Conservation (phyloP, 2,329 filamentous ascomycete genomes). For the Talaromyces sp. region DNA sequence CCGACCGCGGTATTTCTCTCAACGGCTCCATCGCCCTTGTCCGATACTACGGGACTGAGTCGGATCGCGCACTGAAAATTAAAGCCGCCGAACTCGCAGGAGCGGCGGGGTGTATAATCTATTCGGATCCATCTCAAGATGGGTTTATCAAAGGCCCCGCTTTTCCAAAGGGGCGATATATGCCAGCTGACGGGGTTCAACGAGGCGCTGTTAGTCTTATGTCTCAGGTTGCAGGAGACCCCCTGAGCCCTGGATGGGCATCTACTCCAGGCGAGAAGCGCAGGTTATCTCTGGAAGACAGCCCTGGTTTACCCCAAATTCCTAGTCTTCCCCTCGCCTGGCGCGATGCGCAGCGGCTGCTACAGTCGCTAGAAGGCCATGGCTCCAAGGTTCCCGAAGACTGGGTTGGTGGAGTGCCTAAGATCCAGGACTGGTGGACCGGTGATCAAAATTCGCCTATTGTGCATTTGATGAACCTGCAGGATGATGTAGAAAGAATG, state of each 20-base stretch:
- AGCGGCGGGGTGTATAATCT: conserved; percentile 84
- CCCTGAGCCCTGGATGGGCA: conserved; percentile 86
- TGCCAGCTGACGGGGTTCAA: conserved; percentile 81
- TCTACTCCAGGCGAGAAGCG: conserved; percentile 53
- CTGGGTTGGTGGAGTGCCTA: conserved; percentile 78
- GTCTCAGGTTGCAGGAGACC: conserved; percentile 84
- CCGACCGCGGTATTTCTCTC: conserved; percentile 71
- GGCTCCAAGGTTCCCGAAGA: conserved; percentile 68
- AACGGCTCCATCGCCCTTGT: conserved; percentile 83
- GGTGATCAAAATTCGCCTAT: conserved; percentile 74
- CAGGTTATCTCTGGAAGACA: conserved; percentile 70
- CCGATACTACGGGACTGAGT: conserved; percentile 74
- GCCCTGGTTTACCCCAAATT: conserved; percentile 74
- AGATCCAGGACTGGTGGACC: conserved; percentile 80
- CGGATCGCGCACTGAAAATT: conserved; percentile 77
- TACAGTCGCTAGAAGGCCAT: conserved; percentile 74
- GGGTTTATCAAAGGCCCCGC: conserved; percentile 73
- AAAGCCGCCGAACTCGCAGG: conserved; percentile 87
- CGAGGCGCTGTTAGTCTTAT: conserved; percentile 78
- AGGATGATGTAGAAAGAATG: conserved; percentile 80
- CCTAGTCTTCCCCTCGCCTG: conserved; percentile 88
- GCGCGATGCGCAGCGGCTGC: conserved; percentile 80
- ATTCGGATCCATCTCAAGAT: conserved; percentile 85
- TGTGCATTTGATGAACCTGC: conserved; percentile 81
- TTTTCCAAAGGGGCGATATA: conserved; percentile 76